phyloP scores from a whole-genome alignment of 108 stramenopile genomes.

The Bacterosira constricta region DNA sequence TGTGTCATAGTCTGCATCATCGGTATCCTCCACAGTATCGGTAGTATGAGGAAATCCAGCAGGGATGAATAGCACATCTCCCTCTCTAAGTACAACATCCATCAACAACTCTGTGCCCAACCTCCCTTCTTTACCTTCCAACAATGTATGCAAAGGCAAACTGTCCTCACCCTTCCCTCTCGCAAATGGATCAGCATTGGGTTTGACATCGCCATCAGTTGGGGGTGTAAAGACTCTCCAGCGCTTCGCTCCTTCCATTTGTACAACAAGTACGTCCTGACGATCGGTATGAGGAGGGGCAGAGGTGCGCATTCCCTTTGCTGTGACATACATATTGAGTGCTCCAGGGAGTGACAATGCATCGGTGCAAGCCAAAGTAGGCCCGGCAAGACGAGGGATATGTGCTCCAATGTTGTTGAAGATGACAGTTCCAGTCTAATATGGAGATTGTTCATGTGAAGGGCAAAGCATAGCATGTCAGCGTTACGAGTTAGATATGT shows the following conservation, averaged over 20 bases:
- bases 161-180: conserved; percentile 88
- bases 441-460: neutral
- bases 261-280: conserved; percentile 92
- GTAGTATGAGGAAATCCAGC: conserved; percentile 95
- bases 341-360: conserved; percentile 78
- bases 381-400: conserved; percentile 79
- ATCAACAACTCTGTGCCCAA: conserved; percentile 50
- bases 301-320: conserved; percentile 71
- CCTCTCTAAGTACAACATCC: conserved; percentile 65
- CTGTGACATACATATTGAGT: conserved; percentile 89
- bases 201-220: conserved; percentile 59
- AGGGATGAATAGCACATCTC: conserved; percentile 89
- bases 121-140: conserved; percentile 48
- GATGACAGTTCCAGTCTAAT: conserved; percentile 72
- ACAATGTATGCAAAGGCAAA: conserved; percentile 68
- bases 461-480: neutral
- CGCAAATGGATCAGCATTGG: conserved; percentile 84
- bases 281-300: conserved; percentile 96
- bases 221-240: conserved; percentile 80
- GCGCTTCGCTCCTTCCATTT: conserved; percentile 85
- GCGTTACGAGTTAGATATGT: neutral
- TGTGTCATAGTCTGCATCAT: conserved; percentile 47
- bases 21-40: conserved; percentile 58
- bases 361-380: conserved; percentile 79
- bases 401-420: conserved; percentile 86